phyloP scores from a whole-genome alignment of 768 basidiomycete genomes.

The Russula sp. region DNA sequence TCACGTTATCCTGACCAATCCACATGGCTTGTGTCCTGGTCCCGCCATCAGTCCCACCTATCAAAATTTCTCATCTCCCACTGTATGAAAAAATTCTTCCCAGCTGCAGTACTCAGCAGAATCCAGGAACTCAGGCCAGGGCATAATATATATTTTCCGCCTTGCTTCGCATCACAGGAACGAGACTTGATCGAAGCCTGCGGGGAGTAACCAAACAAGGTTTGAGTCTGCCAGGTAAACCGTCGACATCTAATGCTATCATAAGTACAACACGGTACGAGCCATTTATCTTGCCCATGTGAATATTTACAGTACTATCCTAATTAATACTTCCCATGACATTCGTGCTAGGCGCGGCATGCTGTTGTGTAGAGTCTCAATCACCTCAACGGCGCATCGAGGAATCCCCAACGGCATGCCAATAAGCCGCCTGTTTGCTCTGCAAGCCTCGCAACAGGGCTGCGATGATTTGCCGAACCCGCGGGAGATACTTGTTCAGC shows the following conservation, averaged over 20 bases:
- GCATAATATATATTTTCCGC: background rate
- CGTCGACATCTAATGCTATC: background rate
- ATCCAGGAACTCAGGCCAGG: slow-evolving; percentile 10
- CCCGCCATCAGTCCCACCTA: background rate
- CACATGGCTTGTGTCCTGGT: background rate
- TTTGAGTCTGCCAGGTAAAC: background rate
- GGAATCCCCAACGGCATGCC: slow-evolving; percentile 31
- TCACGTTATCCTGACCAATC: background rate
- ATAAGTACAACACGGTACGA: slow-evolving; percentile 11
- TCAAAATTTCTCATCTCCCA: background rate
- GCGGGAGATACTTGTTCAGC: slow-evolving; percentile 42
- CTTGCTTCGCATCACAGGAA: background rate
- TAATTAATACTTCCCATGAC: slow-evolving; percentile 5
- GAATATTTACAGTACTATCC: slow-evolving; percentile 7
- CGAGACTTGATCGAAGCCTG: background rate
- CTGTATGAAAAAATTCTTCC: too few relatives aligned
- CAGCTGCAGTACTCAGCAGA: background rate
- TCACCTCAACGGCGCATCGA: slow-evolving; percentile 5
- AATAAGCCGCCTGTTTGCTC: slow-evolving; percentile 44
- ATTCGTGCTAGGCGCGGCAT: background rate
- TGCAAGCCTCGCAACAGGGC: slow-evolving; percentile 44
- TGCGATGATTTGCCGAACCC: slow-evolving; percentile 39
- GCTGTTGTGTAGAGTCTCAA: background rate
- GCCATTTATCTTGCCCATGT: background rate
- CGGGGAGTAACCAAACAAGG: background rate